Conservation (phyloP, 2,329 filamentous ascomycete species). For the Tolypocladium sp. region DNA sequence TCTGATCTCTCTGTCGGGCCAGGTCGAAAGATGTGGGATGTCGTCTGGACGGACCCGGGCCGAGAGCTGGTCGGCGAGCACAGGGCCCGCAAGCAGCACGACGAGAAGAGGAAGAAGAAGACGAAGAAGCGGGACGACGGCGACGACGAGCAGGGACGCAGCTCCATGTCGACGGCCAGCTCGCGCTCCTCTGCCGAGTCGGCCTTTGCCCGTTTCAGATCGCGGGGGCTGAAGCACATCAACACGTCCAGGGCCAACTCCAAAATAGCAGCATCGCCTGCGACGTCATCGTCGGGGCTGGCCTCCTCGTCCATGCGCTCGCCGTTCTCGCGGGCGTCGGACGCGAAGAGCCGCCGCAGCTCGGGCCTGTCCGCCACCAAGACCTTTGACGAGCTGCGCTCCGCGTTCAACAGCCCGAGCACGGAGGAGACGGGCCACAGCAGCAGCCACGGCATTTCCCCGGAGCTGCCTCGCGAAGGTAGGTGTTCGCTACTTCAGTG, state of each 20-base stretch:
- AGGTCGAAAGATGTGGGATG: slow-evolving; percentile 41
- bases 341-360: slow-evolving; percentile 12
- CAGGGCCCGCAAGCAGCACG: slow-evolving; percentile 31
- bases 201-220: slow-evolving; percentile 34
- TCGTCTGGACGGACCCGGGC: slow-evolving; percentile 48
- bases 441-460: not conserved
- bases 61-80: slow-evolving; percentile 44
- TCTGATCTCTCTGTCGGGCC: not conserved
- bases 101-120: slow-evolving; percentile 7
- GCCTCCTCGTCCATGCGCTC: slow-evolving; percentile 16
- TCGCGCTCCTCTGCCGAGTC: slow-evolving; percentile 30
- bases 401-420: not conserved
- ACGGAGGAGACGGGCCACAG: not conserved
- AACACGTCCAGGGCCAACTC: slow-evolving; percentile 10
- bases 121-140: not conserved
- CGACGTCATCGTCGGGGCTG: slow-evolving; percentile 10
- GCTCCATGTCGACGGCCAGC: slow-evolving; percentile 33
- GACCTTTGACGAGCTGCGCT: not conserved
- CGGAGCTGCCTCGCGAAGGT: not conserved
- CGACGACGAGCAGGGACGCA: slow-evolving; percentile 8
- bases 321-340: slow-evolving; percentile 14
- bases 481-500: not conserved
- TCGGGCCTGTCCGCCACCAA: slow-evolving; percentile 8
- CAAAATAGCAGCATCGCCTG: slow-evolving; percentile 7
- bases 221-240: slow-evolving; percentile 19